A percentile compares a stretch with the other conserved stretches of the same genome.
Conservation (phyloP, 139 green algal species). For the Auxenochlorella pyrenoidosa region DNA sequence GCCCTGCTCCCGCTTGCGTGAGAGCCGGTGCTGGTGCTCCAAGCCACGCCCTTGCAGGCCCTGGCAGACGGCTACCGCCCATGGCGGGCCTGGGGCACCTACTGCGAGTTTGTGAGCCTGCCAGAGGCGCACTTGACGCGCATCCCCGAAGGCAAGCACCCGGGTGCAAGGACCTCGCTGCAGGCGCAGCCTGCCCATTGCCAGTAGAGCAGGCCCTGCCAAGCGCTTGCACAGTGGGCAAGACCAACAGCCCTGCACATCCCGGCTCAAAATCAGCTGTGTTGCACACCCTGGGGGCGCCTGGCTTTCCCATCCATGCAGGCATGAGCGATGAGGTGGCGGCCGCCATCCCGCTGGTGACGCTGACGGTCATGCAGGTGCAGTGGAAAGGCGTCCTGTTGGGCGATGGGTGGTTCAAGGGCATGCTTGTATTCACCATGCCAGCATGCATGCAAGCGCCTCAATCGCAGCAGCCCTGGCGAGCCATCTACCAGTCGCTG, state of each 20-base stretch:
- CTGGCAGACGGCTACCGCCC: neutral
- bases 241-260: too few species aligned
- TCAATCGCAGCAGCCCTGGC: too few species aligned
- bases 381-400: neutral
- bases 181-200: too few species aligned
- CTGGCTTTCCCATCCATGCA: too few species aligned
- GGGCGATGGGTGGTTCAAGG: neutral
- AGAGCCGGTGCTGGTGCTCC: neutral
- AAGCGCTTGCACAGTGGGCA: too few species aligned
- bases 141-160: constrained; percentile 12
- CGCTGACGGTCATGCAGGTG: constrained; percentile 39
- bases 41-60: neutral
- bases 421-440: neutral
- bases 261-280: too few species aligned
- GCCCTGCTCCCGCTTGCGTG: too few species aligned
- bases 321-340: constrained; percentile 14
- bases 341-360: constrained; percentile 33
- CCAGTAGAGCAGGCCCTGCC: too few species aligned
- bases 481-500: too few species aligned
- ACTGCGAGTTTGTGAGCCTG: neutral
- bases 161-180: too few species aligned
- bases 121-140: constrained; percentile 8
- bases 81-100: too few species aligned
- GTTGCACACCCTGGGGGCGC: too few species aligned
- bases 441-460: neutral